Base-by-base conservation (phyloP, 192 early-diverging fungal genomes). In the Coemansia sp. region DNA sequence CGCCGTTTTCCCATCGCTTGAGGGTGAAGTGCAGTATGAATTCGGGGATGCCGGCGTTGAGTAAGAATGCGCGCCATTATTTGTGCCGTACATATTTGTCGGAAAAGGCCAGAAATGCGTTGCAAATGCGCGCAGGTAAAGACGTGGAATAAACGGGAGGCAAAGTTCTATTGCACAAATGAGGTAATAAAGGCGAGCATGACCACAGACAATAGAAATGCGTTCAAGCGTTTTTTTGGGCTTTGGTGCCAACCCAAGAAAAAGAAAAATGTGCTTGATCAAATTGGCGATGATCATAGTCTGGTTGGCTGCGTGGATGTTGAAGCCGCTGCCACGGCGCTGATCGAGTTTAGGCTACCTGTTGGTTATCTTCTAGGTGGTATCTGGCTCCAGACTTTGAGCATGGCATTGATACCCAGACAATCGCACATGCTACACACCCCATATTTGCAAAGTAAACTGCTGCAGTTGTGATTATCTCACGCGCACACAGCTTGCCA, bases 1-100 rank as follows among this genome's bases (percentile, higher is more conserved):
- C 7, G 65, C 19, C 5, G 61, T 18, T 40, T 65, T 65, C 16
- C 56, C 61, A 4, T 78, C 75, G 23, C 5, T 48, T 12, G 57
- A 43, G 35, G 53, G 62, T 12, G 64, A 19, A 12, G 21, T 62
- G 21, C 18, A 49, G 49, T 72, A 68, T 38, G 75, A 24, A 27
- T 35, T 64, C 29, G 69, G 75, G 5, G 75, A 68, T 29, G 75
- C 35, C 6, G 75, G 75, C 24, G 75, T 72, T 14, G 75, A 71
- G 47, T 69, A 67, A 24, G 75, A 71, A 42, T 78, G 75, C 28
- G 18, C 21, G 51, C 51, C 51, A 25, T 43, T 44, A 19, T 40
- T 44, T 25, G 40, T 16, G 40, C 40, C 46, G 63, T 78, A 78
- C 75, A 78, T 78, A 19, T 46, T 12, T 19, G 18, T 51, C 12